A percentile compares a stretch with the other conserved stretches of the same genome.
phyloP scores from a whole-genome alignment of 2,329 filamentous ascomycete genomes.

The Trichoderma asperellum region DNA sequence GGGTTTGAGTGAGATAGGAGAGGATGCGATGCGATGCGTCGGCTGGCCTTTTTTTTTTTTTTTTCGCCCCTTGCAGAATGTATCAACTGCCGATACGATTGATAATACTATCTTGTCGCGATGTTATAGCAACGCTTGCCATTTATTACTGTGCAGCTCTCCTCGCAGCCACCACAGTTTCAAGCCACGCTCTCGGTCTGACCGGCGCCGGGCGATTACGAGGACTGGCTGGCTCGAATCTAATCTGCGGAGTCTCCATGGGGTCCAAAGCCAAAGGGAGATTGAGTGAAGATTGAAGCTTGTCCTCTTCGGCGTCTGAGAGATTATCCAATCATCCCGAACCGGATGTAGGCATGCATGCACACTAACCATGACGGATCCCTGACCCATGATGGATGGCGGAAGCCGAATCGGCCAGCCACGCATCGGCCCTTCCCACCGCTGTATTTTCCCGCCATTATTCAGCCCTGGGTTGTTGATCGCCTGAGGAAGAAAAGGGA shows the following conservation, averaged over 20 bases:
- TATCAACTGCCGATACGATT: not conserved
- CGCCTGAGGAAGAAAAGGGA: not conserved
- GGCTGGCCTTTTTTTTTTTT: not conserved
- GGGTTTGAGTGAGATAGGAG: no score
- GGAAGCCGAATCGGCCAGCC: not conserved
- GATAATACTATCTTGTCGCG: not conserved
- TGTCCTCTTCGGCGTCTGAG: not conserved
- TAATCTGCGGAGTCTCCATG: not conserved
- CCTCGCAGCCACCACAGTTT: not conserved
- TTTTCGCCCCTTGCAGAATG: not conserved
- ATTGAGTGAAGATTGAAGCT: not conserved
- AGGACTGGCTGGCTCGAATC: not conserved
- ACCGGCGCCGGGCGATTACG: not conserved
- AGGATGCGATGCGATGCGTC: no score
- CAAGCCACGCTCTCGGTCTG: slow-evolving; percentile 6
- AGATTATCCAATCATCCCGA: not conserved
- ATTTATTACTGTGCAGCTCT: not conserved
- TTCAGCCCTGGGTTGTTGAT: not conserved
- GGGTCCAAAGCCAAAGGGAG: no score
- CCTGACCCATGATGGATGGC: not conserved
- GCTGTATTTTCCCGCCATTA: slow-evolving; percentile 9
- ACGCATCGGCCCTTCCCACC: not conserved
- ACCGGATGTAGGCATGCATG: not conserved
- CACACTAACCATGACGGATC: not conserved
- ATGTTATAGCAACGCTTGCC: not conserved